Base-by-base conservation (phyloP, 768 basidiomycete species). In the Termitomyces sp. region DNA sequence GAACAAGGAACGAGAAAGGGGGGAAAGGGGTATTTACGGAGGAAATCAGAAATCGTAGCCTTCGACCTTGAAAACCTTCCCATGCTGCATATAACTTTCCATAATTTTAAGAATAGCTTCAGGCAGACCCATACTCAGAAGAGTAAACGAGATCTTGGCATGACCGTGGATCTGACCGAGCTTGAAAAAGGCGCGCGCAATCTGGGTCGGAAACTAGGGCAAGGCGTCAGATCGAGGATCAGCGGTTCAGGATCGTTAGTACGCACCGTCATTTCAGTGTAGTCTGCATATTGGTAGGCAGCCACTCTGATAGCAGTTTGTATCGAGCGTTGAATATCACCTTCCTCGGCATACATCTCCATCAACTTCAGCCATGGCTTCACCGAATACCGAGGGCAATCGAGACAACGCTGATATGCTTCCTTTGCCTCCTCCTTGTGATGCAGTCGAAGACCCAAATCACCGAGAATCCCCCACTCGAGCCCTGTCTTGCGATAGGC, bases 391-490 rank as follows among this genome's bases (percentile, higher is more conserved):
- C 89, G 78, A 26, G 85, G 80, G 33, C 84, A 77, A 62, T 98
- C 97, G 37, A 98, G 82, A 71, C 94, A 94, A 9, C 95, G 85
- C 67, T 97, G 94, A 68, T 89, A 99, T 4, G 94, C 95, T 67
- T 99, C 97, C 72, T 99, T 98, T 37, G 94, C 94, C 66, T 99
- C 97, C 66, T 99, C 97, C 70, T 93, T 95, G 75, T 98, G 97
- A 66, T 96, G 91, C 54, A 99, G 70, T n/a, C 97, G 85, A 45
- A 89, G 65, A 8, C 95, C 97, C 21, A 99, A 75, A 66, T 98
- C 97, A 9, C 96, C 97, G 23, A 99, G 77, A 46, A 98, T 96
- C 73, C 98, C 97, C 96, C 97, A 99, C 71, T 99, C 97, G 19
- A 92, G 72, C 0, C 91, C 94, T 0, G 96, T 98, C 76, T 98